Evolutionary conservation across 208 protist genomes (phyloP).

Genomic region (Wallacemonas sp.): DNA sequence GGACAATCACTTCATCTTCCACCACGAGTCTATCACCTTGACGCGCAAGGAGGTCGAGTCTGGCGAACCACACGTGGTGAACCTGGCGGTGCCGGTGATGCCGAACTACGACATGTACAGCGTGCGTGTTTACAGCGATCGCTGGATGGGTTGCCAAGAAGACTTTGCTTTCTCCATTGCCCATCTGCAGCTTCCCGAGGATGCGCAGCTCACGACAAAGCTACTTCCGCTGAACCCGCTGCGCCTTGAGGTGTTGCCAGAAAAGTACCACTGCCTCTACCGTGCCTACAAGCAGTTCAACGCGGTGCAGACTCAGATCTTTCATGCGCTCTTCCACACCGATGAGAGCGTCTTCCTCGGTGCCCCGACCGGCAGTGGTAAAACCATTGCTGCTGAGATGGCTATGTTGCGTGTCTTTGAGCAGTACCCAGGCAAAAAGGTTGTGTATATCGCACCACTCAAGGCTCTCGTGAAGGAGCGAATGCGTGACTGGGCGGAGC

Average conservation of each 20-base stretch:
- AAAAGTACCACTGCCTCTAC: constrained; percentile 85
- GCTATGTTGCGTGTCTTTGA: constrained; percentile 96
- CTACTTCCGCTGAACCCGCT: constrained; percentile 96
- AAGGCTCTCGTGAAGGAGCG: constrained; percentile 99
- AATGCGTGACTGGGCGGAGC: constrained; percentile 95
- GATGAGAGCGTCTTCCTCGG: constrained; percentile 98
- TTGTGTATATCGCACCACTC: constrained; percentile 99
- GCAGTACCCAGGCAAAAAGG: constrained; percentile 88
- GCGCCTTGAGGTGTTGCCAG: constrained; percentile 84
- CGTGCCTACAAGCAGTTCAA: constrained; percentile 98
- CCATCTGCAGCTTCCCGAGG: constrained; percentile 95
- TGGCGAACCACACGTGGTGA: constrained; percentile 80
- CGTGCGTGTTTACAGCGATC: constrained; percentile 94
- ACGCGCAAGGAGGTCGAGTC: constrained; percentile 85
- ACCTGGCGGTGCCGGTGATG: constrained; percentile 96
- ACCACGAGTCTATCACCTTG: constrained; percentile 75
- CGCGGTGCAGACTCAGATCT: constrained; percentile 99
- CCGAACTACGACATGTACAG: constrained; percentile 97
- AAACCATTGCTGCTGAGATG: constrained; percentile 99
- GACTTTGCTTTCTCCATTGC: constrained; percentile 92
- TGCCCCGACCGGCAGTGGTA: constrained; percentile 97
- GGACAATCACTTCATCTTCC: constrained; percentile 95
- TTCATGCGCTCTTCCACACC: constrained; percentile 98
- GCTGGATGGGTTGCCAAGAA: constrained; percentile 92
- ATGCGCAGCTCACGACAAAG: constrained; percentile 91